Percentiles rank a stretch among this genome's conserved stretches.
Conservation (phyloP, 2,329 filamentous ascomycete species). For the Paraphaeosphaeria minitans region DNA sequence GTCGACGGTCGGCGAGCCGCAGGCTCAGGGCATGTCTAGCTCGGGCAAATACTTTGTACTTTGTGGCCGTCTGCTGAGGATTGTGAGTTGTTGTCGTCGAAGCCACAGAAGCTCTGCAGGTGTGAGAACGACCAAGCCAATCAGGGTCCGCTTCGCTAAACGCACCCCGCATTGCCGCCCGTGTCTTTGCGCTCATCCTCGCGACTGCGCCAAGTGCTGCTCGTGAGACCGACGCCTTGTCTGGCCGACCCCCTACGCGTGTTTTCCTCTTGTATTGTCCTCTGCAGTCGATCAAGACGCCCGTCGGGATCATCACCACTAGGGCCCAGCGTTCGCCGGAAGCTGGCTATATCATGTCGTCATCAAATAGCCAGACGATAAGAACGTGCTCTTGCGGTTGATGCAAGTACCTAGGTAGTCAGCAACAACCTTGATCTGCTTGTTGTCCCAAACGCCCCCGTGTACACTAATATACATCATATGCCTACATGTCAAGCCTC, state of each 20-base stretch:
- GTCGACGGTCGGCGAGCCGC: constrained; percentile 72
- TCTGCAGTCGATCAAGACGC: not conserved
- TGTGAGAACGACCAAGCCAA: constrained; percentile 1
- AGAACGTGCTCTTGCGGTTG: not conserved
- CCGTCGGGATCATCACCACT: not conserved
- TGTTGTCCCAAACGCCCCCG: no score
- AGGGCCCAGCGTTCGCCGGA: not conserved
- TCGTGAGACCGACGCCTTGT: not conserved
- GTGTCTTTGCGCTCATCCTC: not conserved
- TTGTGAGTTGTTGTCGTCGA: constrained; percentile 1
- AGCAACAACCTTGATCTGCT: no score
- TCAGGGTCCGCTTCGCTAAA: constrained; percentile 1
- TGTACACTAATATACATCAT: no score
- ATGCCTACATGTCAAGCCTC: not conserved
- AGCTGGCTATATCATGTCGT: not conserved
- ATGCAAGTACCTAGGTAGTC: no score
- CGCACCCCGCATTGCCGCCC: constrained; percentile 10
- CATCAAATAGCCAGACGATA: not conserved
- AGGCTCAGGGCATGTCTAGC: constrained; percentile 60
- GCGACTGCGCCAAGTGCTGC: not conserved
- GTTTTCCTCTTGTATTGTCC: not conserved
- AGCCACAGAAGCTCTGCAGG: constrained; percentile 4
- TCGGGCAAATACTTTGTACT: not conserved
- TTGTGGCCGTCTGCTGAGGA: not conserved
- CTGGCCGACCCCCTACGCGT: not conserved